Evolutionary conservation across 495 filamentous ascomycete species (phyloP).

Genomic region (Penicillium macrosclerotiorum): DNA sequence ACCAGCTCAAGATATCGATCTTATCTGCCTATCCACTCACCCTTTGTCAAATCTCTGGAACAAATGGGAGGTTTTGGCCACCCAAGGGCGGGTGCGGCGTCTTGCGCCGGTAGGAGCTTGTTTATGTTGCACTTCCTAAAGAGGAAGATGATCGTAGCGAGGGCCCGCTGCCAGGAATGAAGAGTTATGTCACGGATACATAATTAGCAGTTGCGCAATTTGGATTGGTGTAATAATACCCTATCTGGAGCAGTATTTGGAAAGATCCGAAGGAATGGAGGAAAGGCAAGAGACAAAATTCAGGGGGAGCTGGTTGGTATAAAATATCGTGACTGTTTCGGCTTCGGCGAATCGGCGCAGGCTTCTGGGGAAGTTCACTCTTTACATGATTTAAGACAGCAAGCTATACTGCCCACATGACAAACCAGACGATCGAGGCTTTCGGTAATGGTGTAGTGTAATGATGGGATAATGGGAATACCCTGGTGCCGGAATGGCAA

Average conservation of each 20-base stretch:
- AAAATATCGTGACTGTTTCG: slow-evolving; percentile 14
- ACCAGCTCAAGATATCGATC: slow-evolving; percentile 1
- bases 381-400: slow-evolving; percentile 18
- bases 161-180: slow-evolving; percentile 19
- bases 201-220: slow-evolving; percentile 4
- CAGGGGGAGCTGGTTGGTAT: too few species aligned
- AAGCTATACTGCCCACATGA: slow-evolving; percentile 25
- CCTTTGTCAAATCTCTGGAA: background rate
- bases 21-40: slow-evolving; percentile 2
- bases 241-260: slow-evolving; percentile 4
- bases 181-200: slow-evolving; percentile 24
- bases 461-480: too few species aligned
- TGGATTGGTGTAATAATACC: slow-evolving; percentile 3
- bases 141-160: slow-evolving; percentile 9
- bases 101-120: background rate
- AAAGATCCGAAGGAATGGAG: slow-evolving; percentile 1
- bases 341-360: background rate
- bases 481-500: too few species aligned
- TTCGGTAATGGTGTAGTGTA: too few species aligned
- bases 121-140: background rate
- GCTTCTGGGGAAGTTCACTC: slow-evolving; percentile 8
- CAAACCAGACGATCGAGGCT: too few species aligned
- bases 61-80: background rate
- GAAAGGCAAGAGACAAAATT: background rate
- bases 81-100: background rate